These are phyloP conservation scores for Mucor sp. DNA, from an alignment of 371 early-diverging fungal genomes.

Conservation along the genomic window DNA sequence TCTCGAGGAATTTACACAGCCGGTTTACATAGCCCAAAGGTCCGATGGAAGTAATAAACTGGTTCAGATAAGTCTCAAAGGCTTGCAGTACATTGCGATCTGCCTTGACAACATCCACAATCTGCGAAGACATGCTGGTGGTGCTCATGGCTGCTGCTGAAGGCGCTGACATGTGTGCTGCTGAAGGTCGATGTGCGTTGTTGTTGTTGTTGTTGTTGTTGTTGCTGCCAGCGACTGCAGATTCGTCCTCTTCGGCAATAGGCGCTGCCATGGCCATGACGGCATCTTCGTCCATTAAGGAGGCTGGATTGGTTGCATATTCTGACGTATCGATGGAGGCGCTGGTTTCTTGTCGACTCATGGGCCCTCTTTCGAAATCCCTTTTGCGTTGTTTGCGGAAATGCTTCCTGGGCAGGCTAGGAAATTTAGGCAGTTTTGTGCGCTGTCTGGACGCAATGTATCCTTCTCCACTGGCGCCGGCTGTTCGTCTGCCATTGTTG, in stretches of 20 bases:
- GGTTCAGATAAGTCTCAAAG: conserved; percentile 51
- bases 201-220: background rate
- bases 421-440: conserved; percentile 52
- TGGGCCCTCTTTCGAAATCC: background rate
- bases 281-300: conserved; percentile 21
- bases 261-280: conserved; percentile 6
- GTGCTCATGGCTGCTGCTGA: background rate
- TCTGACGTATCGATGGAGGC: background rate
- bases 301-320: background rate
- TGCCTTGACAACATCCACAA: conserved; percentile 28
- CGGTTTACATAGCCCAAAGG: conserved; percentile 44
- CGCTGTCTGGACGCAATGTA: background rate
- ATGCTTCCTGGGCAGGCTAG: conserved; percentile 27
- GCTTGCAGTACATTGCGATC: conserved; percentile 37
- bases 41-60: conserved; percentile 44
- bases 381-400: conserved; percentile 2
- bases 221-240: background rate
- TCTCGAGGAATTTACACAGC: conserved; percentile 62
- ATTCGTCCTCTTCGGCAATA: background rate
- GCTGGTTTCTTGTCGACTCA: background rate
- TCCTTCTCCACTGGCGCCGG: background rate
- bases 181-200: background rate
- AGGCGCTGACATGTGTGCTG: background rate
- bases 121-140: conserved; percentile 4
- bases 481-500: conserved; percentile 33